Evolutionary conservation across 2,329 filamentous ascomycete species (phyloP).

Genomic region (Monosporascus sp.): DNA sequence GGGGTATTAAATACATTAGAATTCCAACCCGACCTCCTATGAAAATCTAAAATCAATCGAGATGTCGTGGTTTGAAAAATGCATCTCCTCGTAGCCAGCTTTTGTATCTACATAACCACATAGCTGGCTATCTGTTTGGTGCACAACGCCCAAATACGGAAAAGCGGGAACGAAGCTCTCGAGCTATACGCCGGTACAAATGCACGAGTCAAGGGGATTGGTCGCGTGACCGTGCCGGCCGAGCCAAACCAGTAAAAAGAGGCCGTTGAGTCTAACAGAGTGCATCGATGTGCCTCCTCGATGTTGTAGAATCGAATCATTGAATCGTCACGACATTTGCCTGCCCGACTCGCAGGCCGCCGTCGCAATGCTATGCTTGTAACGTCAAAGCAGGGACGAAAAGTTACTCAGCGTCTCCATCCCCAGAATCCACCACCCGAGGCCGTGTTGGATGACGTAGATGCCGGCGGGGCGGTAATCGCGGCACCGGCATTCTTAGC

Average conservation of each 20-base stretch:
- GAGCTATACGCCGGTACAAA: not conserved
- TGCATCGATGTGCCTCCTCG: not conserved
- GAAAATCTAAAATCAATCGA: too few relatives aligned
- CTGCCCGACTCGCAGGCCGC: not conserved
- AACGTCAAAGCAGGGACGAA: not conserved
- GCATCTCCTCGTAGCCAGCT: too few relatives aligned
- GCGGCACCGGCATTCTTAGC: conserved; percentile 20
- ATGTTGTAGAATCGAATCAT: not conserved
- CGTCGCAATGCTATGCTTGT: not conserved
- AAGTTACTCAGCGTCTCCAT: conserved; percentile 36
- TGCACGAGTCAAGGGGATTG: not conserved
- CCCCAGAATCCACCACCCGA: conserved; percentile 50
- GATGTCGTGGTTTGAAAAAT: too few relatives aligned
- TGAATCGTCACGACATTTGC: not conserved
- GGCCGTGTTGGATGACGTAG: conserved; percentile 14
- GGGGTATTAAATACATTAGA: too few relatives aligned
- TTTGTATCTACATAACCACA: too few relatives aligned
- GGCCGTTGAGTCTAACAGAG: not conserved
- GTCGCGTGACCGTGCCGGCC: not conserved
- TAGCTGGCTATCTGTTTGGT: too few relatives aligned
- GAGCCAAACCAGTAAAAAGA: not conserved
- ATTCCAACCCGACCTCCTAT: too few relatives aligned
- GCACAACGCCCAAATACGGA: not conserved
- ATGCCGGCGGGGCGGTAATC: conserved; percentile 16
- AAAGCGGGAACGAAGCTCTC: not conserved